phyloP scores from a whole-genome alignment of 108 stramenopile species.

The Stephanodiscus minutulus region DNA sequence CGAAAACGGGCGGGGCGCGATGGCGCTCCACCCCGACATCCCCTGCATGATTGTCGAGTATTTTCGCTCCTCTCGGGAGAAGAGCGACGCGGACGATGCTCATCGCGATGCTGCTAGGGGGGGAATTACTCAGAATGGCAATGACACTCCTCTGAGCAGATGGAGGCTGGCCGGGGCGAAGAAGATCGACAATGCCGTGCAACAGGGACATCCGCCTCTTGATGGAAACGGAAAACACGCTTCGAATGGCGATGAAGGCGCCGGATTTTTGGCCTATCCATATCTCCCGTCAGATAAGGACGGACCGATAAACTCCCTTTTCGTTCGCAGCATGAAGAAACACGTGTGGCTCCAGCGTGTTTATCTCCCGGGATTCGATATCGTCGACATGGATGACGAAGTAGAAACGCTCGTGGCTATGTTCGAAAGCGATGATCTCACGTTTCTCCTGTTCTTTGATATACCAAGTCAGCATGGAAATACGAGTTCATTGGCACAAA shows the following conservation, averaged over 20 bases:
- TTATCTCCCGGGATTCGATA: slow-evolving; percentile 21
- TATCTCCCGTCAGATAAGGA: slow-evolving; percentile 8
- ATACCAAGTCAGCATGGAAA: slow-evolving; percentile 4
- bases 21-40: slow-evolving; percentile 32
- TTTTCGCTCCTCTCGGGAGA: slow-evolving; percentile 20
- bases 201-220: slow-evolving; percentile 5
- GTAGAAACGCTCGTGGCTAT: slow-evolving; percentile 41
- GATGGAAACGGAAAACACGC: background rate
- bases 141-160: background rate
- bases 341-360: slow-evolving; percentile 67
- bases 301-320: slow-evolving; percentile 23
- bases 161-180: background rate
- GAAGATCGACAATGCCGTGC: background rate
- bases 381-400: slow-evolving; percentile 18
- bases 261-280: slow-evolving; percentile 12
- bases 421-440: slow-evolving; percentile 40
- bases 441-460: slow-evolving; percentile 53
- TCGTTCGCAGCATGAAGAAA: slow-evolving; percentile 47
- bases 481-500: slow-evolving; percentile 12
- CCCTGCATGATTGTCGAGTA: slow-evolving; percentile 37
- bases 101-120: background rate
- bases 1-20: background rate
- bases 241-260: background rate
- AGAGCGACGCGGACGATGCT: background rate
- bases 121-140: slow-evolving; percentile 3